phyloP scores from a whole-genome alignment of 2,329 filamentous ascomycete genomes.

The Rutstroemia sp. region DNA sequence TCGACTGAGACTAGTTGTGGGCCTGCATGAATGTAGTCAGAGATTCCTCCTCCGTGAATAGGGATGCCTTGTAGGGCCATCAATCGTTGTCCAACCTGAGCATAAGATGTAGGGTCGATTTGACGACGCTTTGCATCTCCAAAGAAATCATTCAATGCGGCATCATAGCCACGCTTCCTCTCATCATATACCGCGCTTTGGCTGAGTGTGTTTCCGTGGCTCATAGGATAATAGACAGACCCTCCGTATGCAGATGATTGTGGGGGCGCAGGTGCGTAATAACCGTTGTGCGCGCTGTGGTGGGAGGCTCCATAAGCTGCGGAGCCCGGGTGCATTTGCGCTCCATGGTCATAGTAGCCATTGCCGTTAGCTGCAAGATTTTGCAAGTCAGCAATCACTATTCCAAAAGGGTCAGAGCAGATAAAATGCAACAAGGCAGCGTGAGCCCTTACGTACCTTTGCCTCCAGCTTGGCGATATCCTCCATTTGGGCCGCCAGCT shows the following conservation, averaged over 20 bases:
- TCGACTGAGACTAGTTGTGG: constrained; percentile 49
- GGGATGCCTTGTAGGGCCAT: constrained; percentile 69
- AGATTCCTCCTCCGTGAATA: constrained; percentile 41
- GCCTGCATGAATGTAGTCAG: constrained; percentile 49
- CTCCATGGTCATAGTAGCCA: constrained; percentile 54
- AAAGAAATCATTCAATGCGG: constrained; percentile 84
- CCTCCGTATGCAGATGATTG: constrained; percentile 47
- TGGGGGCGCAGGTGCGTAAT: constrained; percentile 40
- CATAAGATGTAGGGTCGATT: constrained; percentile 83
- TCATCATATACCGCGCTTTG: constrained; percentile 59
- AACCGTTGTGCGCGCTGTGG: constrained; percentile 43
- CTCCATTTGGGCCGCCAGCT: constrained; percentile 27
- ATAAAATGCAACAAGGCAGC: constrained; percentile 18
- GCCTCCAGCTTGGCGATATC: constrained; percentile 44
- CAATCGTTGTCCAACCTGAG: constrained; percentile 83
- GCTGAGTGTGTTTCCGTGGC: constrained; percentile 55
- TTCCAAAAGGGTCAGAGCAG: constrained; percentile 21
- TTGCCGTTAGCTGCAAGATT: constrained; percentile 26
- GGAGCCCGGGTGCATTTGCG: constrained; percentile 52
- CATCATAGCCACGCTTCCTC: constrained; percentile 79
- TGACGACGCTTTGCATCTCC: constrained; percentile 85
- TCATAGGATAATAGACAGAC: constrained; percentile 72
- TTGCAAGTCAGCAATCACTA: constrained; percentile 29
- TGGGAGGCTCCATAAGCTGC: constrained; percentile 44
- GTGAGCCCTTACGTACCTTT: constrained; percentile 27